Base-by-base conservation (phyloP, 768 basidiomycete species). In the Cyclocybe cylindracea region DNA sequence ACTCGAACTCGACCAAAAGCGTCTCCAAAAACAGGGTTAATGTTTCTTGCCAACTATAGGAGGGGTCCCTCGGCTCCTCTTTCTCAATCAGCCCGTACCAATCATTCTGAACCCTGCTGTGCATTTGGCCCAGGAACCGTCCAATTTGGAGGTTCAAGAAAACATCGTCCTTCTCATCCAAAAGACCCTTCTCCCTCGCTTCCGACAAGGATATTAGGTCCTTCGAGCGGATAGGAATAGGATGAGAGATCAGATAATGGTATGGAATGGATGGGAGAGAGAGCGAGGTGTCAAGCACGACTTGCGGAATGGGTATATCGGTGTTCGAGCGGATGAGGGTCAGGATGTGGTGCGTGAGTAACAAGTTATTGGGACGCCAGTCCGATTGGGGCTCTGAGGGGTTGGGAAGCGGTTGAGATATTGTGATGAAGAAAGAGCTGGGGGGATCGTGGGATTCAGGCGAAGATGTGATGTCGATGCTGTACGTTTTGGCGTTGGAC, bases 31-130 rank as follows among this genome's bases (percentile, higher is more conserved):
- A 69, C 7, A 66, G 45, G 5, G 83, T 83, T 65, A 90, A 90
- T 1, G 84, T 81, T 60, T 87, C 87, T 67, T 90, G 85, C 89
- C 89, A 91, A 66, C 79, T 85, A 62, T 85, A 88, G 1, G 74
- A 75, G 11, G 74, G 67, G 5, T 77, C 70, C 9, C 18, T 48
- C n/a, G 71, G 67, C 16, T 61, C 65, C 5, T 53, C 54, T 31
- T 64, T 58, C 31, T 41, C 48, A 13, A 84, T 84, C 3, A 74
- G 59, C 3, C 89, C 89, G 57, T 83, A 91, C 83, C 83, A 89
- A 61, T 90, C 86, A 69, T 87, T 89, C 61, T 86, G 84, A n/a
- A 87, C 75, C 18, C 70, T 69, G 9, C 66, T 74, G 60, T 91
- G 89, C n/a, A 89, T 70, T 50, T 82, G 75, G 5, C 79, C 80